A percentile compares a stretch with the other conserved stretches of the same genome.
Conservation (phyloP, 1,284 basidiomycete genomes). For the Tilletia indica region DNA sequence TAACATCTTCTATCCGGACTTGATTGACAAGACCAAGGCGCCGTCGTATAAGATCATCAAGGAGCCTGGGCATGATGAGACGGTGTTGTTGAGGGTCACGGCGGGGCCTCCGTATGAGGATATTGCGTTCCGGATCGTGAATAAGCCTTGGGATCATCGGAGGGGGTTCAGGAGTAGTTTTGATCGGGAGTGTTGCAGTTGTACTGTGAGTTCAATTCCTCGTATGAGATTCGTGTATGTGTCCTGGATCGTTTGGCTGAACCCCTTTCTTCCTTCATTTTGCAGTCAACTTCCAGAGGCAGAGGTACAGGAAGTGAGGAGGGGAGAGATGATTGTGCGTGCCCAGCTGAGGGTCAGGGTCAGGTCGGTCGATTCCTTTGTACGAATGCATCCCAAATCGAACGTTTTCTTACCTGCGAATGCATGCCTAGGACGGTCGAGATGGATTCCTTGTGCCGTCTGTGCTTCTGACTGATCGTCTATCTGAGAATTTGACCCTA, state of each 20-base stretch:
- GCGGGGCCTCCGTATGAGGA: conserved; percentile 99
- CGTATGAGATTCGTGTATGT: too few species aligned
- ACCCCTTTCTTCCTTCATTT: not conserved
- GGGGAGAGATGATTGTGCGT: too few species aligned
- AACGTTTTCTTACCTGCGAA: too few species aligned
- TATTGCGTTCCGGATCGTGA: conserved; percentile 95
- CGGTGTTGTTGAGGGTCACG: conserved; percentile 85
- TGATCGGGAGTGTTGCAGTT: conserved; percentile 62
- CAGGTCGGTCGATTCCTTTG: too few species aligned
- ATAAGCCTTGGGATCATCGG: conserved; percentile 97
- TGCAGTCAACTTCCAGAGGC: conserved; percentile 51
- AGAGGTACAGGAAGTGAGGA: conserved; percentile 48
- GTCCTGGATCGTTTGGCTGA: not conserved
- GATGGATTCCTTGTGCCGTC: too few species aligned
- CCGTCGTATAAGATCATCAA: conserved; percentile 80
- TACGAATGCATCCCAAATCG: too few species aligned
- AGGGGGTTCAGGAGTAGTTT: conserved; percentile 63
- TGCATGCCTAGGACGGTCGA: too few species aligned
- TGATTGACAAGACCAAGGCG: conserved; percentile 93
- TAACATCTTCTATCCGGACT: conserved; percentile 91
- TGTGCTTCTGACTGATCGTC: too few species aligned
- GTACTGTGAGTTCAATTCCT: conserved; percentile 29
- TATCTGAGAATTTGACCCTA: too few species aligned
- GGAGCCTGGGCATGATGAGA: conserved; percentile 88
- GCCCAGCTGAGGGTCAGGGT: too few species aligned